Conservation (phyloP, 202 grass and related monocot genomes). For the Panicum hallii region DNA sequence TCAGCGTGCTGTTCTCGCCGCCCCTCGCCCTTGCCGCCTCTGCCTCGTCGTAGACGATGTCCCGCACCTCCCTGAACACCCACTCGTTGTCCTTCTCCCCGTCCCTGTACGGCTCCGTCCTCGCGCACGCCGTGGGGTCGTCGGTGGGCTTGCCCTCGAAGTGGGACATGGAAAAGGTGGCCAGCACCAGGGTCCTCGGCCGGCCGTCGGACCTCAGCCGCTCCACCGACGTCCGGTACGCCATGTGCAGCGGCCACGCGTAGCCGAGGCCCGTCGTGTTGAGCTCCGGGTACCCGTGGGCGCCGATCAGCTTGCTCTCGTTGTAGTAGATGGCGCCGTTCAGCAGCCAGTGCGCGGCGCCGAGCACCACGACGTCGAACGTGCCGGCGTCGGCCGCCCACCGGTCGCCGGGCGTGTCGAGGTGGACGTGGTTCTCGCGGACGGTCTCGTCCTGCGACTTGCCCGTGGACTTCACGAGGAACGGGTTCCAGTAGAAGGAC, state of each 20-base stretch:
- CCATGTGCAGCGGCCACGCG: constrained; percentile 21
- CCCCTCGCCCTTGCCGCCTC: background rate
- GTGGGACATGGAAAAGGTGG: constrained; percentile 53
- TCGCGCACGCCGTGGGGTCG: constrained; percentile 43
- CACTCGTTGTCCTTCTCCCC: constrained; percentile 28
- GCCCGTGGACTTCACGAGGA: constrained; percentile 47
- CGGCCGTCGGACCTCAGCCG: background rate
- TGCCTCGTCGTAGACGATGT: constrained; percentile 36
- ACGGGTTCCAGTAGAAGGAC: constrained; percentile 58
- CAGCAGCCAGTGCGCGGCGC: constrained; percentile 55
- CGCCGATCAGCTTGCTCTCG: constrained; percentile 37
- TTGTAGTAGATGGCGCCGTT: constrained; percentile 48
- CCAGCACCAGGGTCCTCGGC: constrained; percentile 30
- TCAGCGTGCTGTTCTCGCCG: background rate
- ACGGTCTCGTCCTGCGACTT: constrained; percentile 31
- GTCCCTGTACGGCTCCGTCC: constrained; percentile 49
- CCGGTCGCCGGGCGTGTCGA: constrained; percentile 40
- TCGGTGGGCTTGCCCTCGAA: constrained; percentile 44
- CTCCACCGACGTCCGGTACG: constrained; percentile 12
- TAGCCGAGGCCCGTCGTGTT: constrained; percentile 1
- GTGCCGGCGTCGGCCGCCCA: constrained; percentile 47
- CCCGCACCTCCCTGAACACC: constrained; percentile 21
- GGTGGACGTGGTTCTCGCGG: constrained; percentile 41
- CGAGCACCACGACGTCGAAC: constrained; percentile 51
- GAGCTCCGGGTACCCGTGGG: constrained; percentile 15